These are phyloP conservation scores for Backusella luteola DNA, from an alignment of 192 early-diverging fungal genomes.

Conservation along the genomic window DNA sequence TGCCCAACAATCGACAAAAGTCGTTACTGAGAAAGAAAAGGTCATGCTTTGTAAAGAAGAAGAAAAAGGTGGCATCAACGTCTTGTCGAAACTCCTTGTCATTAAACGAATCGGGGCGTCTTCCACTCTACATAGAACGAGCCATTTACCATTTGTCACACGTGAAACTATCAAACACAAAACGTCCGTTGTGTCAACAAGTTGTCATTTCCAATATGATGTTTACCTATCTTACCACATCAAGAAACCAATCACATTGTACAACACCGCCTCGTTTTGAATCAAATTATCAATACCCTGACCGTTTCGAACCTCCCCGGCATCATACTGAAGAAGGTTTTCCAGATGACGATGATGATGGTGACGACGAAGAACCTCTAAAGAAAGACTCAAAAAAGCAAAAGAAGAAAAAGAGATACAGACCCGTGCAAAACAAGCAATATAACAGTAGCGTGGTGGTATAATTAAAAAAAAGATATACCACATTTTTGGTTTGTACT, in stretches of 20 bases:
- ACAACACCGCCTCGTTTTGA: not conserved
- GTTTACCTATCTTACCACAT: constrained; percentile 77
- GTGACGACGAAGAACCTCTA: not conserved
- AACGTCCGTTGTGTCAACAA: constrained; percentile 71
- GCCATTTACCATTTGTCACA: constrained; percentile 75
- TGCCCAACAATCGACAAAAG: not conserved
- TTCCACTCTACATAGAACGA: constrained; percentile 68
- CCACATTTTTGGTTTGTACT: not conserved
- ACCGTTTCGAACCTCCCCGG: not conserved
- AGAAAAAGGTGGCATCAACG: not conserved
- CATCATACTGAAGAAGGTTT: not conserved
- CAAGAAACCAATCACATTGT: constrained; percentile 49
- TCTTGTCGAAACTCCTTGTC: not conserved
- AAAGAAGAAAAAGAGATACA: not conserved
- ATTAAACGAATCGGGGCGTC: not conserved
- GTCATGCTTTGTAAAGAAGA: not conserved
- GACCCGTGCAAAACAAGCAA: not conserved
- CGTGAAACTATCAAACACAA: constrained; percentile 66
- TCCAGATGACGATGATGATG: not conserved
- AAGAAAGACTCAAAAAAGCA: not conserved
- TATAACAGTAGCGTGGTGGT: not conserved
- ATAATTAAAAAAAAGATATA: not conserved
- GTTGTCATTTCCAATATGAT: constrained; percentile 79
- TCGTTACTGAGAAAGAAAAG: not conserved
- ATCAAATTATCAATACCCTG: not conserved